A percentile compares a stretch with the other conserved stretches of the same genome.
These are phyloP conservation scores for Podospora tetraspora DNA, from an alignment of 495 filamentous ascomycete species.

Conservation along the genomic window DNA sequence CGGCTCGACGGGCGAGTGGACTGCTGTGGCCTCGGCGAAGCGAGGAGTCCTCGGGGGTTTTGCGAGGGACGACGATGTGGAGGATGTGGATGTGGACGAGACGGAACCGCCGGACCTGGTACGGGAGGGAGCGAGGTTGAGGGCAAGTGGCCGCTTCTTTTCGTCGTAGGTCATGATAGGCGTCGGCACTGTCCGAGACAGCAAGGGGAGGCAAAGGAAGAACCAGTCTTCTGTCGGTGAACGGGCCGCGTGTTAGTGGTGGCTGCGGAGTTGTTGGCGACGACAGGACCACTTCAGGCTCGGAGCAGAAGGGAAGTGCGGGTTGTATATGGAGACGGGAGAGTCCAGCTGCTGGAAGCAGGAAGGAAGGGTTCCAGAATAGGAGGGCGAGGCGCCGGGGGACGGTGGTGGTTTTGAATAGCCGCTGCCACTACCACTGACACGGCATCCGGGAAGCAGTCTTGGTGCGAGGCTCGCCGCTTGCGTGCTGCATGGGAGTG, in stretches of 20 bases:
- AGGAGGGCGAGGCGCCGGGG: constrained; percentile 28
- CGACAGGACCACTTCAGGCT: constrained; percentile 16
- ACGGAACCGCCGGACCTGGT: constrained; percentile 47
- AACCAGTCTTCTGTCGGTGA: constrained; percentile 28
- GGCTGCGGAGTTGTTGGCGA: not conserved
- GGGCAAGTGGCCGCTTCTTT: constrained; percentile 47
- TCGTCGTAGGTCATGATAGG: constrained; percentile 34
- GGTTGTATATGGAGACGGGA: constrained; percentile 37
- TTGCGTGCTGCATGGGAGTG: constrained; percentile 34
- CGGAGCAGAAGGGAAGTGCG: constrained; percentile 24
- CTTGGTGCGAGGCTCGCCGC: constrained; percentile 22
- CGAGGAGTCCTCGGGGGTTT: constrained; percentile 76
- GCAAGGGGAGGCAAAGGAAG: constrained; percentile 31
- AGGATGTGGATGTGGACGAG: constrained; percentile 50
- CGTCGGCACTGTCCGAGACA: constrained; percentile 15
- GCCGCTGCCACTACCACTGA: constrained; percentile 38
- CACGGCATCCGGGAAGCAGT: constrained; percentile 18
- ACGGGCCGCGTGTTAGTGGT: constrained; percentile 24
- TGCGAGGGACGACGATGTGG: constrained; percentile 53
- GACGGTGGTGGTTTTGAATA: constrained; percentile 50
- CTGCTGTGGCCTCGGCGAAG: constrained; percentile 84
- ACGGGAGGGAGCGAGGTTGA: constrained; percentile 43
- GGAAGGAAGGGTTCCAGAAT: constrained; percentile 29
- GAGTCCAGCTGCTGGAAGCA: constrained; percentile 51
- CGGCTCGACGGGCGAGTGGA: constrained; percentile 74